Evolutionary conservation across 1,284 basidiomycete species (phyloP), one percentile per base, ranked within the genome.

Genomic region (Taiwanofungus camphoratus): DNA sequence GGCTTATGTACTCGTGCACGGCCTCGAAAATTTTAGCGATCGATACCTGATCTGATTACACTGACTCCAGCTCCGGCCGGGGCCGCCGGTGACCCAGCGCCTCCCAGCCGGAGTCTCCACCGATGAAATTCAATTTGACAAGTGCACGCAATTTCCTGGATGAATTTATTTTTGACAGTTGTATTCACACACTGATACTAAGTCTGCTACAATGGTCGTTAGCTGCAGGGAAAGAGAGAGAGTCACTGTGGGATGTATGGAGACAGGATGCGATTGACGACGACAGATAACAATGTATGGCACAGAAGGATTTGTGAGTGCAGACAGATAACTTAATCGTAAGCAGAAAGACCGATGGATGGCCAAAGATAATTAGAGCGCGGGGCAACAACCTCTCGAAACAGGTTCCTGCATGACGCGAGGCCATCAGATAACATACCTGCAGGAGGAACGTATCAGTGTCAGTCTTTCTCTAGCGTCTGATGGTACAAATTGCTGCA

Each of bases 21-120:
- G 56, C 45, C 53, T 50, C 53, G 49, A 60, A 65, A 56, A 57
- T 65, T 65, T 65, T 58, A 59, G 56, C 60, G 61, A 66, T 66
- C 64, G 63, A 66, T 48, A 42, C 36, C n/a, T 52, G 50, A 61
- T 62, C 58, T 56, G 58, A 61, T 61, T 56, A 53, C 51, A 51
- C 41, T 47, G 47, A 43, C 52, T 47, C 55, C 46, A 52, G 48
- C 43, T 44, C 55, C 57, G 56, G 56, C 54, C 58, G 59, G 53
- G 45, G n/a, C 51, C 55, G 26, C 31, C 45, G 45, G 22, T 42
- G 40, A 32, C 53, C 45, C 59, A 52, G 54, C 31, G 56, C 49
- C 52, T 49, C 34, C 33, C 39, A 47, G 36, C 60, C 57, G 60
- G 48, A 55, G 44, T 52, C 50, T 49, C 35, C 40, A 30, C 52